Evolutionary conservation across 257 asterid species (phyloP).

Genomic region (Solanum piurae): DNA sequence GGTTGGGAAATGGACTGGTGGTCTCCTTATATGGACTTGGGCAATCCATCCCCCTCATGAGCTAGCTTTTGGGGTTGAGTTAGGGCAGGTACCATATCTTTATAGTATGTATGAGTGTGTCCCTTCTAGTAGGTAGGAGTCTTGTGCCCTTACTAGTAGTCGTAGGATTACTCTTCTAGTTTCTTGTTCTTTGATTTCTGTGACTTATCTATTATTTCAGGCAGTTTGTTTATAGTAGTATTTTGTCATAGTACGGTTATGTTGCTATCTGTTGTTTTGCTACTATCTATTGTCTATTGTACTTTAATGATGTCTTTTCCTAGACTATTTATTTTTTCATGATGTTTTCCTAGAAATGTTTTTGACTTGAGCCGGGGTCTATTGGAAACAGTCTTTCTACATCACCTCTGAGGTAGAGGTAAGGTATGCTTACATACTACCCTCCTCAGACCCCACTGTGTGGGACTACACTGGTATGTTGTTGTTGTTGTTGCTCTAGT

Average conservation of each 20-base stretch:
- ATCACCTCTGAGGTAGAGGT: not conserved
- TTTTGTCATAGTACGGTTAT: not conserved
- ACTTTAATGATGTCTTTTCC: not conserved
- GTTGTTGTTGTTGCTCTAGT: not conserved
- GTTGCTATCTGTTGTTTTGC: not conserved
- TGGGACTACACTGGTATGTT: not conserved
- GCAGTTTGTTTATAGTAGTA: not conserved
- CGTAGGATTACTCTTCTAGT: not conserved
- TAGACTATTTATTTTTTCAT: not conserved
- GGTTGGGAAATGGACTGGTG: too few species aligned
- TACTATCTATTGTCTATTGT: not conserved
- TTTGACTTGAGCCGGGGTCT: not conserved
- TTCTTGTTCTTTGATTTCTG: not conserved
- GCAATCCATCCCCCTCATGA: too few species aligned
- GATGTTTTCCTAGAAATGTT: not conserved
- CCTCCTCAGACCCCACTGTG: not conserved
- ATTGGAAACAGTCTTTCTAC: not conserved
- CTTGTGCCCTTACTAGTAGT: not conserved
- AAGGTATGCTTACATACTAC: not conserved
- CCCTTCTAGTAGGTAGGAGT: not conserved
- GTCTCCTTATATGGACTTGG: too few species aligned
- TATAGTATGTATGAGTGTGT: not conserved
- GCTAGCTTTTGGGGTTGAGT: too few species aligned
- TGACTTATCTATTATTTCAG: not conserved
- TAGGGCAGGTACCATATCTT: too few species aligned